phyloP scores from a whole-genome alignment of 257 asterid genomes.

The Solanum megistacrolobum region DNA sequence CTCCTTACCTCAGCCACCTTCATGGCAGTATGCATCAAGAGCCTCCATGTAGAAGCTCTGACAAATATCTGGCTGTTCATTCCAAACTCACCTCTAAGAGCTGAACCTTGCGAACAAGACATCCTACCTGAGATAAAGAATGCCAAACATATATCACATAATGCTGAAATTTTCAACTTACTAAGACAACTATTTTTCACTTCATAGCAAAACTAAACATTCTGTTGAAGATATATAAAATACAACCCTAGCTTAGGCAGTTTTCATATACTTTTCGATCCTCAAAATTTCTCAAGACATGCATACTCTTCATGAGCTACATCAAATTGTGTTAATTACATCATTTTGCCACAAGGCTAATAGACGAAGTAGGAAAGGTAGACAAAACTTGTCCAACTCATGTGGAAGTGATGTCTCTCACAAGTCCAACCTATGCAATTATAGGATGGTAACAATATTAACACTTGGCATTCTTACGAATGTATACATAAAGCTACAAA shows the following conservation, averaged over 20 bases:
- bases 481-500: background rate
- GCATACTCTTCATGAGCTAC: background rate
- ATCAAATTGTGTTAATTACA: background rate
- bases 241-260: background rate
- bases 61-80: constrained; percentile 41
- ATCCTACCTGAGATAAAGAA: background rate
- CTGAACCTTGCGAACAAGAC: background rate
- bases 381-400: background rate
- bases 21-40: constrained; percentile 36
- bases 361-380: background rate
- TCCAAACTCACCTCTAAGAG: background rate
- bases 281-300: background rate
- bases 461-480: background rate
- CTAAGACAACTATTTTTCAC: background rate
- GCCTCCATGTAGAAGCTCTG: constrained; percentile 58
- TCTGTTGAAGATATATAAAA: background rate
- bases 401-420: background rate
- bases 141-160: background rate
- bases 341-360: background rate
- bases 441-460: background rate
- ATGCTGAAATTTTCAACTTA: background rate
- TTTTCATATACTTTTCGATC: background rate
- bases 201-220: background rate
- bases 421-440: background rate
- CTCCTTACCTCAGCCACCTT: constrained; percentile 19